Evolutionary conservation across 2,329 filamentous ascomycete genomes (phyloP).

Genomic region (Albophoma yamanashiensis): DNA sequence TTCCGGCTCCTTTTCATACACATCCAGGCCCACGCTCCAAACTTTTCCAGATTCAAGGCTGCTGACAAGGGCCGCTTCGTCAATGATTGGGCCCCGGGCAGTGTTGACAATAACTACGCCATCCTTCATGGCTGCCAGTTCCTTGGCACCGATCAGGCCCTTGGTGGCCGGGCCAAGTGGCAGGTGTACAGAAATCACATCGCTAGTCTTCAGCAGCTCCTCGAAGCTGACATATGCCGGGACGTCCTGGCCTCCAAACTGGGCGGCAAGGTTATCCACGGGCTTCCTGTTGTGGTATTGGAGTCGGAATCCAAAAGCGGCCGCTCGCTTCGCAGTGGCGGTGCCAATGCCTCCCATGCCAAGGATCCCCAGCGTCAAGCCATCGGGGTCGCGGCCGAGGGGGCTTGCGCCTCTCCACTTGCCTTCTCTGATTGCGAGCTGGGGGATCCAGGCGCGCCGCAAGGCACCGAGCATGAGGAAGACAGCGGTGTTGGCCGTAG

Average conservation of each 20-base stretch:
- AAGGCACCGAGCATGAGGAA: constrained; percentile 62
- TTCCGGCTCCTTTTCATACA: constrained; percentile 47
- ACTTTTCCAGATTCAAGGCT: constrained; percentile 43
- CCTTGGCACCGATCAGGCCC: constrained; percentile 38
- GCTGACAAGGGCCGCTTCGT: constrained; percentile 42
- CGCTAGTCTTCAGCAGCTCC: constrained; percentile 38
- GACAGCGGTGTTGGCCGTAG: constrained; percentile 60
- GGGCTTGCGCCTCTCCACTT: constrained; percentile 43
- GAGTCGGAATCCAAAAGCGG: constrained; percentile 45
- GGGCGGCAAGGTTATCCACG: constrained; percentile 28
- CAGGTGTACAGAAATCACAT: constrained; percentile 44
- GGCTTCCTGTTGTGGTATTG: constrained; percentile 43
- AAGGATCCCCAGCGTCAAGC: constrained; percentile 49
- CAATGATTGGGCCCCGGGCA: constrained; percentile 43
- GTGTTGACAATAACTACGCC: constrained; percentile 48
- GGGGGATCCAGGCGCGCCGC: constrained; percentile 51
- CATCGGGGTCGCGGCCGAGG: constrained; percentile 55
- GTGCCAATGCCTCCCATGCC: constrained; percentile 51
- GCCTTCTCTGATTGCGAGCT: constrained; percentile 45
- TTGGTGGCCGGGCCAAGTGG: constrained; percentile 38
- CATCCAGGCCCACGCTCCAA: constrained; percentile 42
- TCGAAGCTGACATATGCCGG: constrained; percentile 39
- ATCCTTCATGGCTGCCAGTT: constrained; percentile 44
- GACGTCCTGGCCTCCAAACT: constrained; percentile 13
- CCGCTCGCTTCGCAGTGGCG: constrained; percentile 34